Conservation (phyloP, 257 asterid species). For the Solanum piurae region DNA sequence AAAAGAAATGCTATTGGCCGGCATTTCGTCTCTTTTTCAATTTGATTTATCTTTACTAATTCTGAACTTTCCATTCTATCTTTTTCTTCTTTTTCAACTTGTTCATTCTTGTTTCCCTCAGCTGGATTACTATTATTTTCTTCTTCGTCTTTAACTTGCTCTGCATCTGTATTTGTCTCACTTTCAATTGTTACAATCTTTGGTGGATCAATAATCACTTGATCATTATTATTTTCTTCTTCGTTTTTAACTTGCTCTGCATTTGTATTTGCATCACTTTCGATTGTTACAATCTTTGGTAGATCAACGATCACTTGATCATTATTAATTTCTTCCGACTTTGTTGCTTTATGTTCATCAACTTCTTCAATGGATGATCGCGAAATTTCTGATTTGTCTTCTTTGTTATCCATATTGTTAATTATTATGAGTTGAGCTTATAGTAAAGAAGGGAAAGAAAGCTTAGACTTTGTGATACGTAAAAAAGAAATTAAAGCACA, state of each 20-base stretch:
- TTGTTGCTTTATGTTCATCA: background rate
- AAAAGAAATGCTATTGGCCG: slow-evolving; percentile 38
- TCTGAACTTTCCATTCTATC: background rate
- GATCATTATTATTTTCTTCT: background rate
- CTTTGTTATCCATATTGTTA: background rate
- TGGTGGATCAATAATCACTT: background rate
- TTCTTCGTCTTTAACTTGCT: background rate
- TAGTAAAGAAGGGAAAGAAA: background rate
- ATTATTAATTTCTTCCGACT: background rate
- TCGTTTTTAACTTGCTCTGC: background rate
- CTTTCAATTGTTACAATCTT: background rate
- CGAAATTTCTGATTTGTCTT: background rate
- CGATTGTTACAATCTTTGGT: background rate
- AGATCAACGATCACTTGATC: background rate
- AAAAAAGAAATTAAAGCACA: background rate
- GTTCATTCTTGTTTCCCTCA: background rate
- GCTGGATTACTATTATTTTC: background rate
- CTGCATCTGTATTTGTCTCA: background rate
- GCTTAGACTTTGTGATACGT: background rate
- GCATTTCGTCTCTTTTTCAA: slow-evolving; percentile 13
- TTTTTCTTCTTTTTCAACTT: background rate
- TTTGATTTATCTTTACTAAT: background rate
- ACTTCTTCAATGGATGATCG: background rate
- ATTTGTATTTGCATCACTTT: background rate
- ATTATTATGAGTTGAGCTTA: background rate